Base-by-base conservation (phyloP, 1,139 yeast genomes). In the Yamadazyma sp. region DNA sequence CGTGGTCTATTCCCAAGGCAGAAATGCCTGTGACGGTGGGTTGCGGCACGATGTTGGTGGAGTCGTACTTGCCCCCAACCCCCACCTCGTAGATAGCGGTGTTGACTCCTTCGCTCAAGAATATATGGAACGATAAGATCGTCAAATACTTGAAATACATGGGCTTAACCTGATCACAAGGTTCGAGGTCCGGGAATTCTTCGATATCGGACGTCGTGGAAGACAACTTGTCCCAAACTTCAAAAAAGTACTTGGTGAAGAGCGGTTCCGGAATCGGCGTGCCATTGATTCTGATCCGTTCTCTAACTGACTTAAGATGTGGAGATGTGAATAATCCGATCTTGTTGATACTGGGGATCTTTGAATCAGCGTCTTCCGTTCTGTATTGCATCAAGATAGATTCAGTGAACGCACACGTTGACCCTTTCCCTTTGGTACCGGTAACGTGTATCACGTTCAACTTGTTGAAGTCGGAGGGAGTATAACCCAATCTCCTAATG, bases 371-470 rank as follows among this genome's bases (percentile, higher is more conserved):
- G 6, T 29, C n/a, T 4, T 29, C 25, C 10, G 30, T 15, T 6
- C 34, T 41, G 55, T 87, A 88, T 55, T 87, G 89, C 12, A 65
- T 58, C 45, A 94, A 64, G 34, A 92, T 88, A 3, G 94, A 81
- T 53, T 87, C 88, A 2, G 91, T 79, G 58, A 94, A 94, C 0
- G 98, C 97, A 65, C 97, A 92, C 0, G 98, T 91, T 1, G 97
- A 89, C 1, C 99, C 99, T 64, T 94, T 94, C 10, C 99, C 99
- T 61, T 94, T 94, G 1, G 99, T 94, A 18, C 99, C 99, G 0
- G 99, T 91, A 26, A 94, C 85, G 56, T 94, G 98, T 35, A 94
- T 76, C 4, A 89, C 75, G 51, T 91, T 89, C 54, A 94, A 64
- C 43, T 64, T 73, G 61, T 89, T 79, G 56, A 87, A 81, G 47